Percentiles rank a stretch among this genome's conserved stretches.
Conservation (phyloP, 2,329 filamentous ascomycete species). For the Endothia cerciana region DNA sequence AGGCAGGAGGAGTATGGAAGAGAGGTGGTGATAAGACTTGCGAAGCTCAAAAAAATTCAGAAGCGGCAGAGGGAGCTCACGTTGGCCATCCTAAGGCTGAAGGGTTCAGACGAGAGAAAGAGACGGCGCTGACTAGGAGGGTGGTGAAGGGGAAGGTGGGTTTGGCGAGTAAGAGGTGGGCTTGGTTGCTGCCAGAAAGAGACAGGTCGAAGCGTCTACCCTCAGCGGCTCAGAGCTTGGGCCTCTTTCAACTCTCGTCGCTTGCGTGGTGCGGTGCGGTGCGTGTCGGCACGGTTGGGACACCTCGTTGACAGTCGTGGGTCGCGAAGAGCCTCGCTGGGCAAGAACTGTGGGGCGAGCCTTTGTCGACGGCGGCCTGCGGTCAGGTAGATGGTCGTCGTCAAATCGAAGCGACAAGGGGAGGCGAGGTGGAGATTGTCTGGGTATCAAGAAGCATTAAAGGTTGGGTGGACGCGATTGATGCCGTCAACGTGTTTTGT, state of each 20-base stretch:
- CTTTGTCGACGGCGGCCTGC: constrained; percentile 19
- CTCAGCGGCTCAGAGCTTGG: constrained; percentile 8
- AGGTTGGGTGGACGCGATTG: background rate
- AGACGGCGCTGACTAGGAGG: background rate
- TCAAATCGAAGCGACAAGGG: constrained; percentile 17
- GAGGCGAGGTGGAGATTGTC: background rate
- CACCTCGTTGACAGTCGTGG: constrained; percentile 25
- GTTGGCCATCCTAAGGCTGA: constrained; percentile 30
- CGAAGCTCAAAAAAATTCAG: constrained; percentile 24
- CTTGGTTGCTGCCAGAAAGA: background rate
- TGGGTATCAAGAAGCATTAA: constrained; percentile 2
- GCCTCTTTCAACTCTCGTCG: background rate
- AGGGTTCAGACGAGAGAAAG: constrained; percentile 11
- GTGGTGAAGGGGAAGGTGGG: background rate
- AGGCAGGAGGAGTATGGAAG: background rate
- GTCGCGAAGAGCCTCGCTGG: constrained; percentile 23
- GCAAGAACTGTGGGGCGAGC: constrained; percentile 25
- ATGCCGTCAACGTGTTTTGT: constrained; percentile 8
- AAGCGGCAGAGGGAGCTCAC: constrained; percentile 27
- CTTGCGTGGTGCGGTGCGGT: constrained; percentile 10
- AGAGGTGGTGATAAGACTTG: constrained; percentile 11
- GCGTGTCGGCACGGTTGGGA: constrained; percentile 13
- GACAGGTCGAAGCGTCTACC: constrained; percentile 1
- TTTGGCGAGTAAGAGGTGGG: background rate
- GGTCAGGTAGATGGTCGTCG: constrained; percentile 2